Evolutionary conservation across 73 alveolate genomes (phyloP).

Genomic region (Paramecium biaurelia): DNA sequence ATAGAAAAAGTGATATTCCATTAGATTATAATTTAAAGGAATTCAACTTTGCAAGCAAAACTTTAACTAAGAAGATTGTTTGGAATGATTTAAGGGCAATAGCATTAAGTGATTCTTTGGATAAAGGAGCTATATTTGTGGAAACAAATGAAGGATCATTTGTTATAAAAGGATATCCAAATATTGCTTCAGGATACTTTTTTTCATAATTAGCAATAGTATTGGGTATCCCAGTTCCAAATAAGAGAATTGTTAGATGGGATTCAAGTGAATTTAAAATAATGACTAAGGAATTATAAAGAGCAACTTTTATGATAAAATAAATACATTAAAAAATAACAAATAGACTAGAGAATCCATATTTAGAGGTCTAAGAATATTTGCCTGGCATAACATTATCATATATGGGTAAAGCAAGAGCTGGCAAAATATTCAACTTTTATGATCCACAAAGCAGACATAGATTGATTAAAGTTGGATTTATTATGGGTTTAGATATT

Average conservation of each 20-base stretch:
- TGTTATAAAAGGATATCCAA: background rate
- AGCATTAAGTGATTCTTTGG: constrained; percentile 7
- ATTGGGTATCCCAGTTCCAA: constrained; percentile 35
- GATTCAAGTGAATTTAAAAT: background rate
- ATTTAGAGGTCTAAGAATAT: constrained; percentile 25
- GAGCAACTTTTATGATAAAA: constrained; percentile 34
- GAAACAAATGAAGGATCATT: constrained; percentile 17
- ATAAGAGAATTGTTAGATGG: constrained; percentile 45
- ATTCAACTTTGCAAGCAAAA: constrained; percentile 33
- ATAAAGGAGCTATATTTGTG: constrained; percentile 18
- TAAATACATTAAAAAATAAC: constrained; percentile 16
- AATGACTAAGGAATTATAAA: constrained; percentile 38
- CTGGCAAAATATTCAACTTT: constrained; percentile 2
- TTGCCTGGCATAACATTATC: background rate
- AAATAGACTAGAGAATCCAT: constrained; percentile 2
- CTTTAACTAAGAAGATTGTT: background rate
- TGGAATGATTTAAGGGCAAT: constrained; percentile 10
- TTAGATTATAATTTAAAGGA: constrained; percentile 6
- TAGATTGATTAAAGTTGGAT: constrained; percentile 21
- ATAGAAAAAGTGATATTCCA: background rate
- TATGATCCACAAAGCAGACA: constrained; percentile 42
- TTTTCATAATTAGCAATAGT: constrained; percentile 31
- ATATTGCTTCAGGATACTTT: constrained; percentile 34
- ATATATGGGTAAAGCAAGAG: constrained; percentile 21
- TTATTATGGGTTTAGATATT: constrained; percentile 38